Evolutionary conservation across 2,329 filamentous ascomycete genomes (phyloP).

Genomic region (Aspergillus novoparasiticus): DNA sequence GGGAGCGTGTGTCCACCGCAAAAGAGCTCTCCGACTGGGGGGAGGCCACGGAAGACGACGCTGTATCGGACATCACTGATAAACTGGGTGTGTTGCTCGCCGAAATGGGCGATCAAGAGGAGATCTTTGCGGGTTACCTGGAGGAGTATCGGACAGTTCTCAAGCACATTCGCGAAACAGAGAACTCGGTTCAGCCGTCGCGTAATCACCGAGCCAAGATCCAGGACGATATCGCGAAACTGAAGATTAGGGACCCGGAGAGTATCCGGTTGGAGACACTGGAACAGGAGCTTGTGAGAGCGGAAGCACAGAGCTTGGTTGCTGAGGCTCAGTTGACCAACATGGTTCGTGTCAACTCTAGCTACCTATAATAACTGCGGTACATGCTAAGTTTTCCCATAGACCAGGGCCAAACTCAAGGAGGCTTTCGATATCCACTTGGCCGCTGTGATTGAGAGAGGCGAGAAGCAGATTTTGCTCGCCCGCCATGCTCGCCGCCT

Average conservation of each 20-base stretch:
- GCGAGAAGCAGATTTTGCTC: slow-evolving; percentile 94
- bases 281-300: slow-evolving; percentile 94
- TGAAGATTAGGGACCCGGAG: slow-evolving; percentile 90
- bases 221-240: slow-evolving; percentile 84
- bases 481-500: slow-evolving; percentile 87
- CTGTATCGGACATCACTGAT: slow-evolving; percentile 86
- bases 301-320: slow-evolving; percentile 93
- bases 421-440: slow-evolving; percentile 90
- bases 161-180: slow-evolving; percentile 93
- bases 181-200: slow-evolving; percentile 91
- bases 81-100: slow-evolving; percentile 91
- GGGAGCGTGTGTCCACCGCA: slow-evolving; percentile 82
- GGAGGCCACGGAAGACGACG: slow-evolving; percentile 84
- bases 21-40: slow-evolving; percentile 96
- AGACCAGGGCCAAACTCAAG: slow-evolving; percentile 96
- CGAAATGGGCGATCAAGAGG: slow-evolving; percentile 93
- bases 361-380: background rate
- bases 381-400: background rate
- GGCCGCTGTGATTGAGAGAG: slow-evolving; percentile 87
- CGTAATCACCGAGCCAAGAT: slow-evolving; percentile 86
- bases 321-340: slow-evolving; percentile 97
- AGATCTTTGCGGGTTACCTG: slow-evolving; percentile 79
- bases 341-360: slow-evolving; percentile 62
- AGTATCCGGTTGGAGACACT: slow-evolving; percentile 78
- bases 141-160: slow-evolving; percentile 81